phyloP scores from a whole-genome alignment of 495 filamentous ascomycete species.

The Neurospora sp. region DNA sequence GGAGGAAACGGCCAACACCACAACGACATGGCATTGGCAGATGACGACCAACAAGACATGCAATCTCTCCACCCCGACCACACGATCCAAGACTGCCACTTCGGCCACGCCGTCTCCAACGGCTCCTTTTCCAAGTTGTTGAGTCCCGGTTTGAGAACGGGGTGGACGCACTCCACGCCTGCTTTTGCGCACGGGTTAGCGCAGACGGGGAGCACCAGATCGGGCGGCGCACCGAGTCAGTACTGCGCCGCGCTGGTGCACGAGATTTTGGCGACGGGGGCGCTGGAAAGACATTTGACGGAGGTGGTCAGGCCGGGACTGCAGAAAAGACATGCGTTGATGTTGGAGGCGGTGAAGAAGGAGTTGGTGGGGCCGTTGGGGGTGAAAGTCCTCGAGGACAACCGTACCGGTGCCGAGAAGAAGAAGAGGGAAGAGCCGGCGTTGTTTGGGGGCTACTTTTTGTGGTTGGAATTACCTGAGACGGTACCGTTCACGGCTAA shows the following conservation, averaged over 20 bases:
- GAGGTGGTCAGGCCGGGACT: slow-evolving; percentile 42
- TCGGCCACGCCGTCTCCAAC: slow-evolving; percentile 71
- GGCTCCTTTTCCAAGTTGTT: slow-evolving; percentile 77
- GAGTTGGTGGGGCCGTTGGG: slow-evolving; percentile 54
- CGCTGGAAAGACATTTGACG: slow-evolving; percentile 35
- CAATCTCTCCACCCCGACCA: neutral
- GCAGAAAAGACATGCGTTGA: slow-evolving; percentile 40
- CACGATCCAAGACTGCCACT: slow-evolving; percentile 20
- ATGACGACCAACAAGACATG: neutral
- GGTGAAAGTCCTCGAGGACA: slow-evolving; percentile 25
- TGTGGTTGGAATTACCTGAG: slow-evolving; percentile 60
- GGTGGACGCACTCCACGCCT: slow-evolving; percentile 68
- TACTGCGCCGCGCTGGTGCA: slow-evolving; percentile 55
- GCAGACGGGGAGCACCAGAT: slow-evolving; percentile 59
- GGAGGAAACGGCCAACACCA: neutral
- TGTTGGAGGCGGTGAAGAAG: slow-evolving; percentile 44
- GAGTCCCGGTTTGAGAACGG: slow-evolving; percentile 68
- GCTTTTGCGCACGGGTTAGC: slow-evolving; percentile 58
- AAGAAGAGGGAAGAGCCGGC: slow-evolving; percentile 12
- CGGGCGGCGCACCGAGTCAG: slow-evolving; percentile 70
- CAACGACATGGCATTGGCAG: neutral
- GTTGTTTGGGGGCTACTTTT: slow-evolving; percentile 65
- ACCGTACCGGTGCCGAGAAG: neutral
- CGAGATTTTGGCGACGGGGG: slow-evolving; percentile 44
- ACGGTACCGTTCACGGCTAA: slow-evolving; percentile 32